Evolutionary conservation across 139 green algal genomes (phyloP), one percentile per base, ranked within the genome.

Genomic region (Gonium pectorale): DNA sequence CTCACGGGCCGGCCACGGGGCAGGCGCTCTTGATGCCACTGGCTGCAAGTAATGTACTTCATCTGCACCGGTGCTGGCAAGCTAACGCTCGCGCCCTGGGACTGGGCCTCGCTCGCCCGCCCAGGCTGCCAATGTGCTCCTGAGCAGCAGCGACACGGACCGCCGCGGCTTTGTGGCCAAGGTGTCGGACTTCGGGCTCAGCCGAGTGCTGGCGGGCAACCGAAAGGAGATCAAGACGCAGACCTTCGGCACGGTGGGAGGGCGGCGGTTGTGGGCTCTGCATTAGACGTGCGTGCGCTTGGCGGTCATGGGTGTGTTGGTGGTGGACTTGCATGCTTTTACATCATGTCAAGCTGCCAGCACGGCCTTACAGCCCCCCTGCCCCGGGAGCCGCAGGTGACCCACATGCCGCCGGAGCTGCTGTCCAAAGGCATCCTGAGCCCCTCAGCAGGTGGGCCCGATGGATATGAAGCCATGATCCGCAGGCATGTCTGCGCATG

Each of bases 231-330:
- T 94, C 81, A 90, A 91, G 69, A 94, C 91, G 40, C 86, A 89
- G 79, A 94, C 89, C 24, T 94, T 88, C 78, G 91, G 91, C 86
- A 94, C 91, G 13, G 88, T 94, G 44, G n/a, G n/a, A n/a, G n/a
- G n/a, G n/a, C n/a, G n/a, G n/a, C n/a, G n/a, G n/a, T n/a, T n/a
- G n/a, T n/a, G n/a, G n/a, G n/a, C n/a, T n/a, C n/a, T n/a, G n/a
- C n/a, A n/a, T n/a, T n/a, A n/a, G n/a, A n/a, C n/a, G n/a, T n/a
- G n/a, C n/a, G n/a, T n/a, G n/a, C n/a, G n/a, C n/a, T n/a, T n/a
- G n/a, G n/a, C n/a, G n/a, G n/a, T n/a, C n/a, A n/a, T n/a, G n/a
- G n/a, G n/a, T n/a, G n/a, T n/a, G n/a, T n/a, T n/a, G n/a, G n/a
- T n/a, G n/a, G n/a, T n/a, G n/a, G n/a, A n/a, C n/a, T n/a, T n/a